Evolutionary conservation across 2,329 filamentous ascomycete species (phyloP).

Genomic region (Aspergillus spinulosporus): DNA sequence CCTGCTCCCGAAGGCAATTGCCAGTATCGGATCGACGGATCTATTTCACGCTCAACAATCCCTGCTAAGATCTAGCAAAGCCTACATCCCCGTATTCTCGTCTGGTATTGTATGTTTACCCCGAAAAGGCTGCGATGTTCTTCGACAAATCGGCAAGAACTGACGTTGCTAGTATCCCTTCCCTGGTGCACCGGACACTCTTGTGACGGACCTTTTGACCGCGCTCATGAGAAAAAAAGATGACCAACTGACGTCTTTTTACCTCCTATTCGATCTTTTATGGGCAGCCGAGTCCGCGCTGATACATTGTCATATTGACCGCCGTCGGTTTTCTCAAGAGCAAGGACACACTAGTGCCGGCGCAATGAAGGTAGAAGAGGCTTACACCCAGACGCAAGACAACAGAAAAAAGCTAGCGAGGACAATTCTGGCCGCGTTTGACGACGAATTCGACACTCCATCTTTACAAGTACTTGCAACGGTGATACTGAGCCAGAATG

Average conservation of each 20-base stretch:
- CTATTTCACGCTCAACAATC: conserved; percentile 14
- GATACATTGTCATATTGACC: conserved; percentile 38
- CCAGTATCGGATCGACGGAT: conserved; percentile 25
- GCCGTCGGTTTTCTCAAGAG: conserved; percentile 27
- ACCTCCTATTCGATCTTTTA: conserved; percentile 34
- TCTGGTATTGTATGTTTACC: conserved; percentile 30
- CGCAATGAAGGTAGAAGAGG: conserved; percentile 21
- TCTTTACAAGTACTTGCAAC: conserved; percentile 24
- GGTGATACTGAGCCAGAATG: conserved; percentile 23
- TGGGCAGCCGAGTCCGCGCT: conserved; percentile 38
- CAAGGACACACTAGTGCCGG: conserved; percentile 22
- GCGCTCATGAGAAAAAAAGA: conserved; percentile 19
- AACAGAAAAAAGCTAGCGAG: conserved; percentile 23
- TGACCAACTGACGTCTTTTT: conserved; percentile 36
- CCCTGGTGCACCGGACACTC: conserved; percentile 29
- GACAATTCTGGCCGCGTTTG: conserved; percentile 25
- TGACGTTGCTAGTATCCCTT: conserved; percentile 33
- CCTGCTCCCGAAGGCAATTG: conserved; percentile 32
- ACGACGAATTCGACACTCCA: conserved; percentile 23
- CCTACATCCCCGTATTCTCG: conserved; percentile 30
- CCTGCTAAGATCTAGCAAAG: conserved; percentile 19
- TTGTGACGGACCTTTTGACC: conserved; percentile 24
- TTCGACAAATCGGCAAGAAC: neutral
- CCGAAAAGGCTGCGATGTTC: neutral
- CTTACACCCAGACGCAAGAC: conserved; percentile 21